phyloP scores from a whole-genome alignment of 2,329 filamentous ascomycete genomes.

The Zymoseptoria passerinii region DNA sequence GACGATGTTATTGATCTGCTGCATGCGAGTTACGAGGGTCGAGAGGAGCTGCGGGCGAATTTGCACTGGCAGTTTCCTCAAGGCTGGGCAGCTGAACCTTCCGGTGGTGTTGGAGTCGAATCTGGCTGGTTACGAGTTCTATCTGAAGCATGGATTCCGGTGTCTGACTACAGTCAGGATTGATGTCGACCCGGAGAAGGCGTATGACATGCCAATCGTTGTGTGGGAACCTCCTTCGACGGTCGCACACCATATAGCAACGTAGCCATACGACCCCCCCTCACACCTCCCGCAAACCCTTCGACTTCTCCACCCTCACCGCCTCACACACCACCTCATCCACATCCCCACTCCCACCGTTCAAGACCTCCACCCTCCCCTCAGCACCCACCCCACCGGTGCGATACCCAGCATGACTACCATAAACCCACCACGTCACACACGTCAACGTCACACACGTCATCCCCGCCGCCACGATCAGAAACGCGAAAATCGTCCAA shows the following conservation, averaged over 20 bases:
- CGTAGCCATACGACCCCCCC: too few species aligned
- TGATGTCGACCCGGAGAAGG: constrained; percentile 13
- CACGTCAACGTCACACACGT: too few species aligned
- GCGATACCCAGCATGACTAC: not conserved
- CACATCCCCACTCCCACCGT: not conserved
- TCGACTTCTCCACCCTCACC: not conserved
- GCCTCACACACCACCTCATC: not conserved
- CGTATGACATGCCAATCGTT: constrained; percentile 16
- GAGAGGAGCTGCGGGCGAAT: constrained; percentile 6
- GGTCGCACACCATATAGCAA: not conserved
- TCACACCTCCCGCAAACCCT: not conserved
- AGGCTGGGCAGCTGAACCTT: constrained; percentile 5
- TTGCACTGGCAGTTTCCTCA: constrained; percentile 16
- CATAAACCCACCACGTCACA: not conserved
- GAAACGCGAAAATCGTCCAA: not conserved
- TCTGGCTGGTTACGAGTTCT: constrained; percentile 14
- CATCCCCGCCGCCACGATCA: not conserved
- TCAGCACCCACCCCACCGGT: not conserved
- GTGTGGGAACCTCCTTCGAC: constrained; percentile 7
- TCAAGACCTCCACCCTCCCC: not conserved
- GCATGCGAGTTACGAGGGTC: constrained; percentile 6
- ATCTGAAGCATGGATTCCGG: constrained; percentile 14
- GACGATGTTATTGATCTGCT: constrained; percentile 4
- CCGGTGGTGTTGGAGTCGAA: constrained; percentile 13
- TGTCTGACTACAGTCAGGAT: constrained; percentile 9